Conservation (phyloP, 371 early-diverging fungal genomes). For the Actinomortierella wolfii region DNA sequence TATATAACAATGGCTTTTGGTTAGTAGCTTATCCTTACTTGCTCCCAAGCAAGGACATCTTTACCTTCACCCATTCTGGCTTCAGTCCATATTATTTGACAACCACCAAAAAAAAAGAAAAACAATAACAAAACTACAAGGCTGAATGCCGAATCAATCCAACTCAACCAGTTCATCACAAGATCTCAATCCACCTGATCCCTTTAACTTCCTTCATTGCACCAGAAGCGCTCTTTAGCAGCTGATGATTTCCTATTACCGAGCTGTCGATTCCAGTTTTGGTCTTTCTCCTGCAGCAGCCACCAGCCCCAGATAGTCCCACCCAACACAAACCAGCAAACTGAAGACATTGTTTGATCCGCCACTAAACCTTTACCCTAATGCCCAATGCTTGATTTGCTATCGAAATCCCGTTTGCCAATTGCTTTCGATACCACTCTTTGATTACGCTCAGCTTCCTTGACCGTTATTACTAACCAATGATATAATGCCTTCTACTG, state of each 20-base stretch:
- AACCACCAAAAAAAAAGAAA: too few species aligned
- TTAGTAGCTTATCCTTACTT: background rate
- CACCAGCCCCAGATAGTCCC: too few species aligned
- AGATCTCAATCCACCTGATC: background rate
- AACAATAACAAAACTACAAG: too few species aligned
- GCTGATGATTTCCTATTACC: background rate
- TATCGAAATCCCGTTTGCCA: too few species aligned
- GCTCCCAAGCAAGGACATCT: background rate
- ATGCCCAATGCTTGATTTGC: background rate
- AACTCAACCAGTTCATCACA: too few species aligned
- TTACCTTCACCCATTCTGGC: background rate
- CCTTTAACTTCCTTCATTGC: background rate
- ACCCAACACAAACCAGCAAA: too few species aligned
- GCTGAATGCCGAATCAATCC: too few species aligned
- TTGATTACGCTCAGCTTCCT: background rate
- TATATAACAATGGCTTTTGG: conserved; percentile 32
- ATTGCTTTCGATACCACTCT: background rate
- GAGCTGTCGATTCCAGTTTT: background rate
- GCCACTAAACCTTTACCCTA: background rate
- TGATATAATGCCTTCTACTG: conserved; percentile 3
- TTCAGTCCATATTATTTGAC: background rate
- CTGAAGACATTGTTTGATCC: too few species aligned
- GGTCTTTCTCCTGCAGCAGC: too few species aligned
- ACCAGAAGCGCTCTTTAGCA: background rate
- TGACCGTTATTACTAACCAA: background rate